Evolutionary conservation across 805 yeast species (phyloP), one percentile per base, ranked within the genome.

Genomic region (Vanderwaltozyma polyspora): DNA sequence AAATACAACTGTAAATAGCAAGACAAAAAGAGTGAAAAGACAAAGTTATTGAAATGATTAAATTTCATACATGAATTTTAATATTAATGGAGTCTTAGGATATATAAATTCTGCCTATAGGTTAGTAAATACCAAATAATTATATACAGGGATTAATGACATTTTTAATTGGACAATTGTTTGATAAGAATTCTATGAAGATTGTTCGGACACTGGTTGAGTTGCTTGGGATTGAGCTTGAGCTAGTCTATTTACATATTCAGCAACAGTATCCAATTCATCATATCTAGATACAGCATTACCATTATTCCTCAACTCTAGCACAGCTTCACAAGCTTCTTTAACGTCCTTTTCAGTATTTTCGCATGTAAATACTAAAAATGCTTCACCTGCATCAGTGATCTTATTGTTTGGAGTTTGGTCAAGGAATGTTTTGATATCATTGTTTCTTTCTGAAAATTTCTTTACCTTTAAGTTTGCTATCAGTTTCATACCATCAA

Each of bases 391-490:
- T 32, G 41, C 41, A 39, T 48, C 46, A 42, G 41, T 41, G 45
- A 60, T 38, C 17, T 22, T 62, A 25, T 36, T 43, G 36, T 50
- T 32, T n/a, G 37, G 31, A 13, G 48, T 40, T 22, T 41, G 41
- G 13, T 38, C 37, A 14, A 45, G 19, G 23, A 57, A 36, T 14
- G 60, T 63, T 36, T 57, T 50, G 15, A 64, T 65, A 35, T 66
- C 67, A 5, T 57, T 63, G 26, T 71, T 60, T 19, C 74, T 74
- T 22, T 62, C 62, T 17, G 61, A 65, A 42, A 70, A 78, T 47
- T 74, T 72, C 39, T 63, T 63, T 29, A 75, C 62, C 61, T 83
- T 83, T 54, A 85, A 60, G 48, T 73, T 66, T 19, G 94, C 84
- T 27, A 84, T 71, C 44, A 61, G 73, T 45, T 72, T 64, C 28